Base-by-base conservation (phyloP, 176 grass and related monocot species). In the Carex scoparia region DNA sequence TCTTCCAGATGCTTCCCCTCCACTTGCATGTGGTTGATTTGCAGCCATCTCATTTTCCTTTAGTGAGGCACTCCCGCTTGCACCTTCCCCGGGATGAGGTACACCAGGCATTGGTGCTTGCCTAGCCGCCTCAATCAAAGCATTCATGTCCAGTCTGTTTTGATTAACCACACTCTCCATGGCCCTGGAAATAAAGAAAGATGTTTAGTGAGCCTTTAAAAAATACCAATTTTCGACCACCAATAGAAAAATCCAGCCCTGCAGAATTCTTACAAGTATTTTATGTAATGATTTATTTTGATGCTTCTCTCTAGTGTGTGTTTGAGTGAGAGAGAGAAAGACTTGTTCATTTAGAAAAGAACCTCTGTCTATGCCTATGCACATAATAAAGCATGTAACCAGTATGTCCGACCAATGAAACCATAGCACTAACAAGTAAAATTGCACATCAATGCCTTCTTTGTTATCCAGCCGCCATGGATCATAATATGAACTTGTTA, bases 141-240 rank as follows among this genome's bases (percentile, higher is more conserved):
- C 87, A 49, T 99, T 89, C 88, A 99, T 95, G 87, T 99, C 91
- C 81, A 99, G 89, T 86, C 91, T 90, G 84, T 99, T 88, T 88
- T 99, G 96, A 79, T 83, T 95, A 86, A 99, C 90, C 77, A 99
- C 96, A 86, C 88, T 99, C 87, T 99, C 96, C 90, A 99, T 93
- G 51, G 96, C 96, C 88, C 96, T 99, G 88, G 59, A 6, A 2
- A 49, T 4, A 85, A 66, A 81, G 65, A 70, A 8, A 33, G 28
- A 13, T 58, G 6, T 10, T 33, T 8, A 57, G 23, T 27, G 33
- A 51, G 9, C 48, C 48, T 10, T 15, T 33, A 78, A 57, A 78
- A 78, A 78, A 78, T 35, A 28, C 74, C 73, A 10, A 7, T 16
- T 56, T 57, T 9, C 13, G 58, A 79, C 35, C 74, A 58, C 28